Percentiles rank a stretch among this genome's conserved stretches.
Evolutionary conservation across 208 protist species (phyloP).

Genomic region (Acanthamoeba healyi): DNA sequence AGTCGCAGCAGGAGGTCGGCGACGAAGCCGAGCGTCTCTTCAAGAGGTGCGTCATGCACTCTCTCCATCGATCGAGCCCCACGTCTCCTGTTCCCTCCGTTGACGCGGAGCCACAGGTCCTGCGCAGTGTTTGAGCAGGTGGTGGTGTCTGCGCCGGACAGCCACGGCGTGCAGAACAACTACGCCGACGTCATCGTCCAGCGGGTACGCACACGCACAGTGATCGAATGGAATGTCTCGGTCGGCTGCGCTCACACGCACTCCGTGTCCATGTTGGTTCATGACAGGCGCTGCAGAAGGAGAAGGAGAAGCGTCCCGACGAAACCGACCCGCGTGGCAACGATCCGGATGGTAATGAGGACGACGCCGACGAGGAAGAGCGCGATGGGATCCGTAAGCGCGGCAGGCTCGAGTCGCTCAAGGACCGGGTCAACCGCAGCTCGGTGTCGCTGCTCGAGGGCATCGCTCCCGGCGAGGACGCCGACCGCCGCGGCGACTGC

Average conservation of each 20-base stretch:
- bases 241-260: no score
- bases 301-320: neutral
- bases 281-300: slow-evolving; percentile 15
- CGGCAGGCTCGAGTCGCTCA: neutral
- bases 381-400: neutral
- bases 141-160: slow-evolving; percentile 2
- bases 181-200: slow-evolving; percentile 32
- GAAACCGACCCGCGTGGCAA: no score
- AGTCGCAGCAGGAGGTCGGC: slow-evolving; percentile 45
- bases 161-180: slow-evolving; percentile 17
- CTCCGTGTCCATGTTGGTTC: no score
- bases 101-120: no score
- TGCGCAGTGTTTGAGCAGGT: slow-evolving; percentile 20
- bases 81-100: no score
- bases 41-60: neutral
- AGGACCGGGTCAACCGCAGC: neutral
- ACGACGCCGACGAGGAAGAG: neutral
- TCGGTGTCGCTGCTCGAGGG: neutral
- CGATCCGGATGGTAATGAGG: no score
- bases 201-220: neutral
- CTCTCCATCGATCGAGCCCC: no score
- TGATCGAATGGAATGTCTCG: neutral
- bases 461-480: neutral
- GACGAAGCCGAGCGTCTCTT: slow-evolving; percentile 47
- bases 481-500: neutral